These are phyloP conservation scores for Peterozyma toletana DNA, from an alignment of 805 yeast species.

Conservation along the genomic window DNA sequence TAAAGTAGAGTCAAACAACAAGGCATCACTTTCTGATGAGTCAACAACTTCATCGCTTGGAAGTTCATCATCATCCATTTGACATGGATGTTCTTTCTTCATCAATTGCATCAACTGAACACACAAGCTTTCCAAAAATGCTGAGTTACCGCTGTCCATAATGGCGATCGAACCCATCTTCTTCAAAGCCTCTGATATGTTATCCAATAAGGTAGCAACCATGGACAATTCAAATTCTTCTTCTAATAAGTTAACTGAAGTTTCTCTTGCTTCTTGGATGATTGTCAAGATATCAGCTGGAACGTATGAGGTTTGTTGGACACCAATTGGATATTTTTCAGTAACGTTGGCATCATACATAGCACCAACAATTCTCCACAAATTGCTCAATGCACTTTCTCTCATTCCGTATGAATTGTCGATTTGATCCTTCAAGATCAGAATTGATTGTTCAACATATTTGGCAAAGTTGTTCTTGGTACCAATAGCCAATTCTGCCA, in stretches of 20 bases:
- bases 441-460: conserved; percentile 65
- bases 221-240: conserved; percentile 82
- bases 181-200: conserved; percentile 58
- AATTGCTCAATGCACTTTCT: conserved; percentile 72
- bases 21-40: conserved; percentile 54
- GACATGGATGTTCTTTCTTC: conserved; percentile 80
- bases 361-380: conserved; percentile 79
- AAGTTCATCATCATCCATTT: conserved; percentile 59
- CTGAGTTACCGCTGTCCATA: conserved; percentile 50
- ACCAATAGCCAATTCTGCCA: conserved; percentile 83
- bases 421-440: conserved; percentile 59
- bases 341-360: conserved; percentile 50
- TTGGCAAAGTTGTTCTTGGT: conserved; percentile 75
- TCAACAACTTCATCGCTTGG: conserved; percentile 32
- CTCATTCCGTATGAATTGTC: conserved; percentile 88
- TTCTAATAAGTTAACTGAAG: conserved; percentile 53
- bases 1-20: conserved; percentile 75
- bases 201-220: conserved; percentile 74
- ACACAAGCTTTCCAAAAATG: conserved; percentile 60
- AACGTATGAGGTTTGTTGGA: conserved; percentile 53
- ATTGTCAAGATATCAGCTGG: conserved; percentile 50
- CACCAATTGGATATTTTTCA: conserved; percentile 54
- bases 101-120: conserved; percentile 64
- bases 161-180: conserved; percentile 69
- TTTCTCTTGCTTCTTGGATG: conserved; percentile 58